Evolutionary conservation across 148 eudicot genomes (phyloP), one percentile per base, ranked within the genome.

Genomic region (Salicornia ramosissima): DNA sequence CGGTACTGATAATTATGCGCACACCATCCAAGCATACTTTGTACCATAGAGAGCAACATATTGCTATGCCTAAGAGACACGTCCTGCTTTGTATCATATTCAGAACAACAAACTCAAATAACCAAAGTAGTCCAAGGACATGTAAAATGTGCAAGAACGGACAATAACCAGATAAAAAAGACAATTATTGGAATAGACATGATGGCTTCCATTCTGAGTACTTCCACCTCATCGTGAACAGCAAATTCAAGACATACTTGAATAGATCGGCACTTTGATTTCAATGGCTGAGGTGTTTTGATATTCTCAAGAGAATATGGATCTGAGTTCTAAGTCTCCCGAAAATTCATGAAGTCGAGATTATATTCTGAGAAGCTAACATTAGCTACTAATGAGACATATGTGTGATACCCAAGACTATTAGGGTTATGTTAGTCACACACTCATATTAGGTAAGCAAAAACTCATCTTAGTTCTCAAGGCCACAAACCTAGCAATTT

Each of bases 161-260:
- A 70, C 58, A 60, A 80, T 75, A 85, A 71, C 84, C 84, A 74
- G 93, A 83, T 74, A 80, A 82, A 50, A n/a, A 94, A 61, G 67
- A 85, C 73, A 71, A 89, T 73, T 52, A 82, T 66, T 59, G 97
- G 97, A 88, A 94, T 80, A 61, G 96, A 82, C 64, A 68, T 64
- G 74, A 86, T 53, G 72, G 96, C 88, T 78, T 89, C 97, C 69
- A 74, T 75, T 77, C 97, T 86, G 65, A 94, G 97, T 75, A 86
- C 91, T 70, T 73, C 86, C 69, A 71, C 75, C 62, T 83, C 90
- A 78, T 94, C 96, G 63, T 66, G 73, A 68, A 91, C 89, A 67
- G 86, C 83, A 81, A 81, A 77, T 89, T 86, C 76, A 94, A 59
- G 73, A 91, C 75, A 58, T 42, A 89, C 43, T 55, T 84, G 83